Evolutionary conservation across 2,329 filamentous ascomycete species (phyloP).

Genomic region (Fusarium hainanense): DNA sequence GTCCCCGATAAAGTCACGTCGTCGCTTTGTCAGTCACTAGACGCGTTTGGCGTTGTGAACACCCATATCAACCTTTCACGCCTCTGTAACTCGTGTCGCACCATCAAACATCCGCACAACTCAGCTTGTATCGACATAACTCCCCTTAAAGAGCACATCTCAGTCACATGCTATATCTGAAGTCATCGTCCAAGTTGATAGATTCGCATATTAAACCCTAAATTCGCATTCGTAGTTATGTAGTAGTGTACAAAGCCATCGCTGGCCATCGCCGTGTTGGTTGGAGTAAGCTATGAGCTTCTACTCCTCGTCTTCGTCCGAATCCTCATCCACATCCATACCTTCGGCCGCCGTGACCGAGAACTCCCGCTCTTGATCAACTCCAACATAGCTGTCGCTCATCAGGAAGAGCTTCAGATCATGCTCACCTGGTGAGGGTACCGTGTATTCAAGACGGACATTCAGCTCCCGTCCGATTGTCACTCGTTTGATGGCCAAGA

Average conservation of each 20-base stretch:
- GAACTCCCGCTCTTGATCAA: slow-evolving; percentile 95
- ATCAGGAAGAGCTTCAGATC: slow-evolving; percentile 93
- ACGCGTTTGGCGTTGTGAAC: slow-evolving; percentile 38
- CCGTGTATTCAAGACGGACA: slow-evolving; percentile 86
- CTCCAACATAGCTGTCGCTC: slow-evolving; percentile 96
- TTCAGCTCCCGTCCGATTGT: slow-evolving; percentile 84
- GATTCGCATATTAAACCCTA: slow-evolving; percentile 44
- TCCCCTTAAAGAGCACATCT: slow-evolving; percentile 43
- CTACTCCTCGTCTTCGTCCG: slow-evolving; percentile 59
- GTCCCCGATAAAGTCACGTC: slow-evolving; percentile 15
- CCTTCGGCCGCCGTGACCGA: slow-evolving; percentile 87
- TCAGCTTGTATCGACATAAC: slow-evolving; percentile 47
- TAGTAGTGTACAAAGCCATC: slow-evolving; percentile 49
- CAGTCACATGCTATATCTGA: slow-evolving; percentile 30
- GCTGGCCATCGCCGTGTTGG: slow-evolving; percentile 31
- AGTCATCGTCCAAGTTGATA: slow-evolving; percentile 31
- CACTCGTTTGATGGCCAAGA: slow-evolving; percentile 94
- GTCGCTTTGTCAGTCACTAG: slow-evolving; percentile 2
- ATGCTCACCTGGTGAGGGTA: slow-evolving; percentile 85
- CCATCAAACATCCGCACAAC: slow-evolving; percentile 47
- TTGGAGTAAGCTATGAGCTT: slow-evolving; percentile 26
- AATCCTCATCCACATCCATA: slow-evolving; percentile 91
- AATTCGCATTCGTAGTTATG: slow-evolving; percentile 47
- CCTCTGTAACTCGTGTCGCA: slow-evolving; percentile 46
- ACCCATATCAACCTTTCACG: slow-evolving; percentile 33